Percentiles rank a stretch among this genome's conserved stretches.
phyloP scores from a whole-genome alignment of 768 basidiomycete species.

The Collybia nuda region DNA sequence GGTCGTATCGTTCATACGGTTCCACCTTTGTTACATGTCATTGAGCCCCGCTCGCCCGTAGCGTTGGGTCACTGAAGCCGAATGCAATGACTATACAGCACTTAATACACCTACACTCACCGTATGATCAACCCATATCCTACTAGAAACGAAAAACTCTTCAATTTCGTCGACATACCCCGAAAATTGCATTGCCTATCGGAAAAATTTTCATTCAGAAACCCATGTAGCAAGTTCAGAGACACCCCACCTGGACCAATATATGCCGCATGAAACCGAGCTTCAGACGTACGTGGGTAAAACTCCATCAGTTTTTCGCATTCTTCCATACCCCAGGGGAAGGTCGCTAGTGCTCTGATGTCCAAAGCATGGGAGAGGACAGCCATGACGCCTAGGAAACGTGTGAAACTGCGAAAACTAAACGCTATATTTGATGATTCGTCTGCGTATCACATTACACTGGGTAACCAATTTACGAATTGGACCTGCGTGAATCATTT shows the following conservation, averaged over 20 bases:
- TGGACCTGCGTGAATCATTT: conserved; percentile 84
- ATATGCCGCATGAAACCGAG: conserved; percentile 96
- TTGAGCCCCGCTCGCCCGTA: conserved; percentile 87
- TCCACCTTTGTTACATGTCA: conserved; percentile 93
- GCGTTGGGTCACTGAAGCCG: conserved; percentile 95
- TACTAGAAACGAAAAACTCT: conserved; percentile 95
- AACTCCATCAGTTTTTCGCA: conserved; percentile 99
- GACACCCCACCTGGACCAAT: conserved; percentile 97
- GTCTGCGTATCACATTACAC: neutral
- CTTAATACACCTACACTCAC: conserved; percentile 88
- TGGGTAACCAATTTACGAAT: conserved; percentile 36
- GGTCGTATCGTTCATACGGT: conserved; percentile 96
- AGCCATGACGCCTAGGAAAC: conserved; percentile 83
- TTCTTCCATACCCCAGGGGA: conserved; percentile 99
- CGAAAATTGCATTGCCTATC: conserved; percentile 94
- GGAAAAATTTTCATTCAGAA: conserved; percentile 97
- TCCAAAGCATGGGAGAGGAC: conserved; percentile 95
- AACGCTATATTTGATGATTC: conserved; percentile 58
- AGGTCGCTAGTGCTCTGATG: conserved; percentile 96
- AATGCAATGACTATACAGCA: conserved; percentile 92
- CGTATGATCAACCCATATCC: conserved; percentile 97
- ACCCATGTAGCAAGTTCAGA: conserved; percentile 95
- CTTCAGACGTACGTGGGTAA: conserved; percentile 98
- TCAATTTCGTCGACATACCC: conserved; percentile 95
- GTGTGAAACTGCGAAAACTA: conserved; percentile 50